Evolutionary conservation across 2,329 filamentous ascomycete genomes (phyloP).

Genomic region (Aspergillus chevalieri): DNA sequence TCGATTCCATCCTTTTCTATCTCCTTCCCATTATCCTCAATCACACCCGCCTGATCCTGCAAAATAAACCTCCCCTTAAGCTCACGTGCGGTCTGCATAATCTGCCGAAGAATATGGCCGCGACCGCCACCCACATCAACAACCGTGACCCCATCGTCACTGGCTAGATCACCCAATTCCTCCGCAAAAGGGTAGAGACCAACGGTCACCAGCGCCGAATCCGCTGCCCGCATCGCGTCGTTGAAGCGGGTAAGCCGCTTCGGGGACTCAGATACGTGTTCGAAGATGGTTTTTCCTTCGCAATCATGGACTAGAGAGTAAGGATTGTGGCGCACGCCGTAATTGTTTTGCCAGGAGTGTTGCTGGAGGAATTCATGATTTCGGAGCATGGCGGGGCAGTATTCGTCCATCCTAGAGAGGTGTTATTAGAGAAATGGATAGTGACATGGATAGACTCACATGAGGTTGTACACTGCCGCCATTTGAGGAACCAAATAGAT

Average conservation of each 20-base stretch:
- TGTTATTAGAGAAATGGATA: neutral
- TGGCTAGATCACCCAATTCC: constrained; percentile 7
- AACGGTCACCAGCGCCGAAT: constrained; percentile 9
- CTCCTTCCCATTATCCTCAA: constrained; percentile 8
- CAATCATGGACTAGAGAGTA: constrained; percentile 11
- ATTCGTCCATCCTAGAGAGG: constrained; percentile 9
- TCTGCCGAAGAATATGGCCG: constrained; percentile 12
- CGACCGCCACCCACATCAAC: constrained; percentile 17
- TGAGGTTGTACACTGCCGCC: constrained; percentile 7
- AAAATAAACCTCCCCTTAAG: constrained; percentile 16
- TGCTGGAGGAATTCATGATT: constrained; percentile 12
- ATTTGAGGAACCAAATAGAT: constrained; percentile 11
- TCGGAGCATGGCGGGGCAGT: constrained; percentile 4
- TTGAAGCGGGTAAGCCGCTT: constrained; percentile 9
- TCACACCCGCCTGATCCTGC: constrained; percentile 14
- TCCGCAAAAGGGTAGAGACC: constrained; percentile 17
- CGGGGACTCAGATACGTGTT: constrained; percentile 9
- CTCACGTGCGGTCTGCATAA: constrained; percentile 5
- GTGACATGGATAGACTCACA: constrained; percentile 2
- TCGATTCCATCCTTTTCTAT: constrained; percentile 10
- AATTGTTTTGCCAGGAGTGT: constrained; percentile 11
- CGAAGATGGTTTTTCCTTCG: constrained; percentile 14
- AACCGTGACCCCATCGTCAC: constrained; percentile 10
- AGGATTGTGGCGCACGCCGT: constrained; percentile 11
- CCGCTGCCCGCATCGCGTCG: constrained; percentile 14